phyloP scores from a whole-genome alignment of 2,329 filamentous ascomycete genomes.

The Nemania sp. region DNA sequence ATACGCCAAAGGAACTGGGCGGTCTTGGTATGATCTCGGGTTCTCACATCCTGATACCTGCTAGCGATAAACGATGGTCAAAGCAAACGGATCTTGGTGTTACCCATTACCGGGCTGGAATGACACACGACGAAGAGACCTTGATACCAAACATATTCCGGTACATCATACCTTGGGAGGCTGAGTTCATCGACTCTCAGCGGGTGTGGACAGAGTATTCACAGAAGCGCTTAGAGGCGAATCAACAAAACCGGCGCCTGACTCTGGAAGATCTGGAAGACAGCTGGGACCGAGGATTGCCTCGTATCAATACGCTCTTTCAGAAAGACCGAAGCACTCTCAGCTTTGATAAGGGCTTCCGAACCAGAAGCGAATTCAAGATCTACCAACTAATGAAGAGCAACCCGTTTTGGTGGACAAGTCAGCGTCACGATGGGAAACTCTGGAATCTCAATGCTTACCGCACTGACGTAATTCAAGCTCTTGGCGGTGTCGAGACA shows the following conservation, averaged over 20 bases:
- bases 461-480: slow-evolving; percentile 95
- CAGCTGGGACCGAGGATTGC: slow-evolving; percentile 96
- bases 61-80: slow-evolving; percentile 96
- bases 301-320: slow-evolving; percentile 98
- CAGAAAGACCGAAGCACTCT: slow-evolving; percentile 97
- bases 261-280: slow-evolving; percentile 97
- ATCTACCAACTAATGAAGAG: slow-evolving; percentile 98
- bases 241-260: slow-evolving; percentile 92
- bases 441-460: slow-evolving; percentile 97
- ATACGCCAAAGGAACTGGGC: slow-evolving; percentile 96
- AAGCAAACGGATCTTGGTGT: slow-evolving; percentile 98
- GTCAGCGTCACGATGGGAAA: slow-evolving; percentile 94
- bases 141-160: slow-evolving; percentile 98
- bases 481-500: slow-evolving; percentile 93
- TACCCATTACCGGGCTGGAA: slow-evolving; percentile 94
- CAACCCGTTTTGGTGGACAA: slow-evolving; percentile 99
- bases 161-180: slow-evolving; percentile 99
- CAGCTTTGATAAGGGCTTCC: slow-evolving; percentile 98
- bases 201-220: slow-evolving; percentile 99
- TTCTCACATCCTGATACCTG: slow-evolving; percentile 95
- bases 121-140: slow-evolving; percentile 98
- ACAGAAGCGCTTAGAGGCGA: slow-evolving; percentile 94
- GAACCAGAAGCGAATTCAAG: slow-evolving; percentile 94
- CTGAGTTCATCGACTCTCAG: slow-evolving; percentile 98
- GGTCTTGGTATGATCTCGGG: slow-evolving; percentile 99